Evolutionary conservation across 371 early-diverging fungal species (phyloP).

Genomic region (Mucor lusitanicus): DNA sequence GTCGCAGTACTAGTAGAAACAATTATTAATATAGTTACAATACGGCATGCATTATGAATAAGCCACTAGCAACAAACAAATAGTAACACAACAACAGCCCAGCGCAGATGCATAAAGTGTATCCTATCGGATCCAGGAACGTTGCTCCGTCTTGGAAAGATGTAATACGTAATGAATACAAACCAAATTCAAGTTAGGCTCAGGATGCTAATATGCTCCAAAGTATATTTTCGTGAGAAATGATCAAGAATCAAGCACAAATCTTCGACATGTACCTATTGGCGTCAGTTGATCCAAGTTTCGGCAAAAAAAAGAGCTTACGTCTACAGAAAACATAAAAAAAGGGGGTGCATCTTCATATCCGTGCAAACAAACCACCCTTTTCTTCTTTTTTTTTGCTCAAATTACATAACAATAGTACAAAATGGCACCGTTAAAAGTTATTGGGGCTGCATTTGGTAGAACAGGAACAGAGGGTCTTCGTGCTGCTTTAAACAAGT

Average conservation of each 20-base stretch:
- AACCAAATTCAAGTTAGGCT: background rate
- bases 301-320: too few relatives aligned
- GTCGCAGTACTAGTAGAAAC: too few relatives aligned
- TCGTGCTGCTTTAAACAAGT: slow-evolving; percentile 28
- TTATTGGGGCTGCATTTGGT: slow-evolving; percentile 41
- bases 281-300: too few relatives aligned
- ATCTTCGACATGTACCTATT: too few relatives aligned
- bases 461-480: slow-evolving; percentile 43
- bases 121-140: background rate
- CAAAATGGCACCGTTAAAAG: slow-evolving; percentile 29
- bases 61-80: too few relatives aligned
- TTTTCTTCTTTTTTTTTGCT: too few relatives aligned
- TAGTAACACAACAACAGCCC: background rate
- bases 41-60: too few relatives aligned
- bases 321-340: background rate
- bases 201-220: background rate
- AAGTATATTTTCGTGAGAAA: background rate
- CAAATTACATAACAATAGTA: background rate
- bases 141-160: too few relatives aligned
- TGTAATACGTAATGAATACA: background rate
- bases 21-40: too few relatives aligned
- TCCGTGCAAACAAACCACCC: too few relatives aligned
- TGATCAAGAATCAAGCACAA: too few relatives aligned
- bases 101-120: background rate
- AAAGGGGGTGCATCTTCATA: too few relatives aligned